Evolutionary conservation across 2,329 filamentous ascomycete genomes (phyloP), one percentile per base, ranked within the genome.

Genomic region (Zymoseptoria pseudotritici): DNA sequence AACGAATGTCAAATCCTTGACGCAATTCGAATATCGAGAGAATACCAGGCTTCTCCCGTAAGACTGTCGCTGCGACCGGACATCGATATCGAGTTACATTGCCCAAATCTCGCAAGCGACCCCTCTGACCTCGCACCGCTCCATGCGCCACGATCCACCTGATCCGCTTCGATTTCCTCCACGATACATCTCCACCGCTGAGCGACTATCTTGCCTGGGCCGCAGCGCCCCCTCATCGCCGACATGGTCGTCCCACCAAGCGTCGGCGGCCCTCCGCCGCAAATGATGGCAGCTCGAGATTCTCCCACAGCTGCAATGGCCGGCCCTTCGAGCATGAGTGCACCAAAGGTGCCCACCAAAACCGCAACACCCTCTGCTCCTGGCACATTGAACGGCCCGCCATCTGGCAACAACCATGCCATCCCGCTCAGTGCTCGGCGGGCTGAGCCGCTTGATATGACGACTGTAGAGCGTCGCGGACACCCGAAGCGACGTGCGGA

Each of bases 381-480:
- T 10, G 67, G 70, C 31, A 70, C 70, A n/a, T 58, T 72, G 50
- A 71, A 73, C 56, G 70, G 70, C 50, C 73, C 73, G 53, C 75
- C 73, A 49, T 69, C 72, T n/a, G 76, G 71, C 60, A 76, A 73
- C 61, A 71, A 71, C 54, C 67, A 71, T 67, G 71, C 69, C 55
- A 81, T 83, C 36, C 85, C 86, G 55, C 77, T 87, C 70, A 87
- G 85, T 76, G 83, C 83, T 70, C 82, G 85, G 66, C 80, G 83
- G 68, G 83, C 85, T 50, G 79, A 81, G 60, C 85, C 91, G 53
- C 80, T 99, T 62, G 92, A 97, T 70, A 78, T 97, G 67, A 86
- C 85, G 55, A 96, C 91, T 0, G 94, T 99, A 62, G 94, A 97
- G 79, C 88, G 93, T 71, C 87, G 91, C 74, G 92, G 91, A 56